Base-by-base conservation (phyloP, 2,329 filamentous ascomycete genomes). In the Pestalotiopsis sp. region DNA sequence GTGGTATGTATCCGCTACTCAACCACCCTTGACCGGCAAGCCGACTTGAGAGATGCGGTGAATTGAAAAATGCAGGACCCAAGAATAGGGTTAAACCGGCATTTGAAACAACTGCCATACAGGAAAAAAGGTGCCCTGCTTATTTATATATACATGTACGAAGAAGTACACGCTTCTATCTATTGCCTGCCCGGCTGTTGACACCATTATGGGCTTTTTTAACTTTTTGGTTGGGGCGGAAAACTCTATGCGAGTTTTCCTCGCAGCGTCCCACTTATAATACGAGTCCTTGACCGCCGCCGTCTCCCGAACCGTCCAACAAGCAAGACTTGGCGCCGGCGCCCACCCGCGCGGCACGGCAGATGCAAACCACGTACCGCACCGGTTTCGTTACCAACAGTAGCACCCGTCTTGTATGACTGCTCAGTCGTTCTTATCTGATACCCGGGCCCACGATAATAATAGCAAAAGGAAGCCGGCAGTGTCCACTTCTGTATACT, bases 221-320 rank as follows among this genome's bases (percentile, higher is more conserved):
- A 36, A 36, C 31, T 36, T 27, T 25, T 59, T 17, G 57, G 13
- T 31, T 25, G 25, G 20, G 39, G 61, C 61, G 39, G 61, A 64
- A 64, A 64, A 64, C 61, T 49, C 38, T 52, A 49, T 11, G 20
- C 39, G 23, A 49, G 39, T 64, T 64, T 49, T 64, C 61, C 61
- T 45, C 17, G 36, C 39, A 20, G 39, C 13, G 25, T 45, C 39
- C 61, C 61, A 45, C 39, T 27, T 52, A 64, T 31, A n/a, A 64
- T 17, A 49, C 61, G 61, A 45, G 38, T 9, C 36, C 14, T 52
- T 49, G 38, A 49, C 61, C 39, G 61, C 61, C 61, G 61, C 61
- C 61, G 36, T 64, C 61, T 45, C 25, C 36, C 59, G 38, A 64
- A 23, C 61, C 38, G 61, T 64, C 61, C 20, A 45, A 58, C 56